phyloP scores from a whole-genome alignment of 805 yeast genomes.

The Pichia ethanolica region DNA sequence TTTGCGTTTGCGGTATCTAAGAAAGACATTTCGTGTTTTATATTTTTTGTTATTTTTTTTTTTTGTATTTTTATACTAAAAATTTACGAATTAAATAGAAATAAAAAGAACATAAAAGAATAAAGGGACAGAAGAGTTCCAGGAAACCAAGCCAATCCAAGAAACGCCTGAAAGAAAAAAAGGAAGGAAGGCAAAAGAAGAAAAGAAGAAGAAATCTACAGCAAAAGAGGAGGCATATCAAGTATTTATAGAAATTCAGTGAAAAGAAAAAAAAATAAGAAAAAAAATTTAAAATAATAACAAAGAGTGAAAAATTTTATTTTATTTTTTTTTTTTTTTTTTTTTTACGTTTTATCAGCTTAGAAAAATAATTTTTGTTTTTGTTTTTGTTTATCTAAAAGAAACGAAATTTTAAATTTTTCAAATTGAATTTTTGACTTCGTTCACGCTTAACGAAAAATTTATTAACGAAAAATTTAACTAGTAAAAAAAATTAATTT shows the following conservation, averaged over 20 bases:
- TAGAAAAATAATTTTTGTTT: too few species aligned
- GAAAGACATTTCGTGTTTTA: conserved; percentile 6
- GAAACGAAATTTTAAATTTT: too few species aligned
- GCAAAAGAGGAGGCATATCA: not conserved
- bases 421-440: too few species aligned
- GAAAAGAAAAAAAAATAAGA: not conserved
- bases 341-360: too few species aligned
- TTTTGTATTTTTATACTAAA: not conserved
- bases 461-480: too few species aligned
- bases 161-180: not conserved
- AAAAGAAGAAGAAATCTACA: not conserved
- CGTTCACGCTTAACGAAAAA: too few species aligned
- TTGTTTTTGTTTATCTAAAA: too few species aligned
- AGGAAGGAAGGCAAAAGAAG: not conserved
- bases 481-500: too few species aligned
- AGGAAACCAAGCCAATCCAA: conserved; percentile 1
- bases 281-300: too few species aligned
- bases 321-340: too few species aligned
- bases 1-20: conserved; percentile 54
- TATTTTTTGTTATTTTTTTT: not conserved
- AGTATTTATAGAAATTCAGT: conserved; percentile 1
- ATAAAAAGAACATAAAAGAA: conserved; percentile 23
- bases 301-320: too few species aligned
- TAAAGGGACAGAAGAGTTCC: conserved; percentile 7
- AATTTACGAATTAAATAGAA: conserved; percentile 5